Base-by-base conservation (phyloP, 495 filamentous ascomycete species). In the Trichoderma virens region DNA sequence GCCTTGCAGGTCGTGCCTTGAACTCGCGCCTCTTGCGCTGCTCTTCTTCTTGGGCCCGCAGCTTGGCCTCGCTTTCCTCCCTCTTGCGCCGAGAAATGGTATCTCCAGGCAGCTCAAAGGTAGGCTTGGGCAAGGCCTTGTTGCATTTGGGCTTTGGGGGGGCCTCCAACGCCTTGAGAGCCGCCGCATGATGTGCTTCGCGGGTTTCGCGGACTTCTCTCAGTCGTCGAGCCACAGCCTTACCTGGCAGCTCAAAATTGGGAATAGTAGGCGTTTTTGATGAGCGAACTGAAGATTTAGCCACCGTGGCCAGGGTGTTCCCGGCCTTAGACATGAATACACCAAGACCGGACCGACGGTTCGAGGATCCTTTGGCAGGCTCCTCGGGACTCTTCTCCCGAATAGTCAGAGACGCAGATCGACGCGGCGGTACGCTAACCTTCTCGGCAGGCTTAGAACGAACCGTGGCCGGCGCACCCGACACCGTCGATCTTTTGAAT, bases 91-190 rank as follows among this genome's bases (percentile, higher is more conserved):
- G 85, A 27, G 88, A 87, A 35, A 91, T 78, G 30, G 86, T 88
- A 64, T 91, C 90, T 35, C 89, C 88, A 0, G 88, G 87, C 27
- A 93, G 79, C 69, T 88, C 84, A 70, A 91, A 93, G 20, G 76
- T 83, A 13, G 90, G 74, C 34, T 76, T 80, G 5, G 87, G 89
- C 11, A 82, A 82, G 8, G 80, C 71, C 67, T 86, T 90, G 32
- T 73, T 79, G n/a, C n/a, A 30, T 38, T 18, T 30, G 0, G 87
- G 88, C 74, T 88, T 83, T 66, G 72, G 67, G 31, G 75, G 76
- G 8, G 76, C 75, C 64, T 75, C 75, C n/a, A 73, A 70, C 8
- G 76, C 73, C 11, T 74, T 71, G 45, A 68, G 71, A 54, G 68
- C 64, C 28, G 65, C 65, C 34, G 67, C 67, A 9, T 65, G 74